A percentile compares a stretch with the other conserved stretches of the same genome.
Evolutionary conservation across 129 eudicot genomes (phyloP).

Genomic region (Solidago caesia): DNA sequence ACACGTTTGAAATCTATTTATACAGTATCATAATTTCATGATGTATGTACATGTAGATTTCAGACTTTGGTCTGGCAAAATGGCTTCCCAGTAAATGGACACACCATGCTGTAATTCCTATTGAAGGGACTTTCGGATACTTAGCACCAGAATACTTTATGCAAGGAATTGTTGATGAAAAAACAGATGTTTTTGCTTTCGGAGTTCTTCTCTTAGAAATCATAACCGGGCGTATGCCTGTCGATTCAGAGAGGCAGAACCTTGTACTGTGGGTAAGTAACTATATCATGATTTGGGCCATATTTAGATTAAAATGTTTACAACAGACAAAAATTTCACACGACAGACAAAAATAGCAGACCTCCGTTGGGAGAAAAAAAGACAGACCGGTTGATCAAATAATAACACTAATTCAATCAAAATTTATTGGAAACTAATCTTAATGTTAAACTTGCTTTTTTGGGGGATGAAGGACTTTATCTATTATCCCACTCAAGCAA

Average conservation of each 20-base stretch:
- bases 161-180: slow-evolving; percentile 92
- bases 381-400: too few species aligned
- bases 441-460: too few species aligned
- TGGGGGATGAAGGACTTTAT: too few species aligned
- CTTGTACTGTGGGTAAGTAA: slow-evolving; percentile 75
- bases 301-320: background rate
- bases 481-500: too few species aligned
- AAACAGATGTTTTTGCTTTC: slow-evolving; percentile 82
- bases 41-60: slow-evolving; percentile 44
- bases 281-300: background rate
- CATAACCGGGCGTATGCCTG: slow-evolving; percentile 79
- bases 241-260: slow-evolving; percentile 60
- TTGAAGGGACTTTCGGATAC: slow-evolving; percentile 96
- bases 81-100: slow-evolving; percentile 91
- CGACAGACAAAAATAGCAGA: background rate
- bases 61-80: slow-evolving; percentile 94
- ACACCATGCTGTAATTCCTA: slow-evolving; percentile 66
- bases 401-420: too few species aligned
- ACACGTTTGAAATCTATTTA: background rate
- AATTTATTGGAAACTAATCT: too few species aligned
- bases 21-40: background rate
- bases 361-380: too few species aligned
- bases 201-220: slow-evolving; percentile 86
- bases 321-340: background rate
- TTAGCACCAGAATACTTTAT: slow-evolving; percentile 92